Evolutionary conservation across 1,139 yeast species (phyloP), one percentile per base, ranked within the genome.

Genomic region (Chernovozyma aurita): DNA sequence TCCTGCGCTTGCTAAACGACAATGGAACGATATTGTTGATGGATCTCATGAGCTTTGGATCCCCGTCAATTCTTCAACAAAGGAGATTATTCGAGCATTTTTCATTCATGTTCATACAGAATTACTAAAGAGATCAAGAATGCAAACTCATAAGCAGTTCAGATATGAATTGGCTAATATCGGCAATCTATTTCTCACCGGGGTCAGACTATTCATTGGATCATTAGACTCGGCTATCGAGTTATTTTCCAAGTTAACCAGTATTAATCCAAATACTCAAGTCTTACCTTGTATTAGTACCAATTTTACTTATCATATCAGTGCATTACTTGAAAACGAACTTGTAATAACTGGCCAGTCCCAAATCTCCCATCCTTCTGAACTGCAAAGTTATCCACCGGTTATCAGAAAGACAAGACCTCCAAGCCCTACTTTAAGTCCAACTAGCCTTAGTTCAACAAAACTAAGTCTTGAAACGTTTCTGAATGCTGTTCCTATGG

Each of bases 281-380:
- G 90, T 88, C 1, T 59, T 86, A 11, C 95, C 97, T 0, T 87
- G 95, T 42, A 66, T 88, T 28, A 86, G 84, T 51, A 85, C 95
- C 14, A 85, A 82, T 49, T 85, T 84, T 59, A 80, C 90, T 16
- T 86, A 86, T 47, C 95, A 88, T 52, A 88, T 90, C 16, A 80
- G 94, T 39, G 97, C 96, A 0, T 49, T 75, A 27, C 63, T 90
- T 29, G 65, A 67, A 28, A 76, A 86, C 56, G 95, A 94, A 1
- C 65, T 75, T 6, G 65, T 84, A 3, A 83, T 90, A 26, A 84
- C 94, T 0, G 97, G 97, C n/a, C 97, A 90, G 56, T 83, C 94
- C 3, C 95, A 88, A 51, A 90, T 90, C 7, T 87, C 96, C 0
- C 97, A 90, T 57, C 97, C 97, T 2, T 63, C 72, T 8, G 53